Base-by-base conservation (phyloP, 441 rosid species). In the Aleurites moluccanus region DNA sequence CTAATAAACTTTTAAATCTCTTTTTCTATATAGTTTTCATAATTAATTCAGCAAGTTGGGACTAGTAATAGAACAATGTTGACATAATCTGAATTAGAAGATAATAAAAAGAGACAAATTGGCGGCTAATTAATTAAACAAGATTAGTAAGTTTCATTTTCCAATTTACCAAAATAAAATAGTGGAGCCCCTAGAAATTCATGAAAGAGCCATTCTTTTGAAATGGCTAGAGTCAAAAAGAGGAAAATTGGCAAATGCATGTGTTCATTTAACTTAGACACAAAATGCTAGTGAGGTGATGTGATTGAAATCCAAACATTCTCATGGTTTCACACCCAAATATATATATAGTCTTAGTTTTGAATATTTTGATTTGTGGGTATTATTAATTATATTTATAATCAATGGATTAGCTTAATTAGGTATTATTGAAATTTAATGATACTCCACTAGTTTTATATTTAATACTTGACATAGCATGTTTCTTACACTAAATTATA, bases 241-340 rank as follows among this genome's bases (percentile, higher is more conserved):
- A 10, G 14, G 47, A 44, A 44, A 44, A 10, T n/a, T n/a, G 6
- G 0, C 13, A 1, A 2, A 44, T 44, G 47, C 47, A 44, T 44
- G 38, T 0, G 70, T 76, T 69, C 82, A 81, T 75, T 69, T 73
- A 60, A 82, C 67, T 6, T 70, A 11, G 80, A 73, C 82, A 64
- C 45, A 49, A 11, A 13, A 28, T 1, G 9, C 3, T n/a, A n/a
- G n/a, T n/a, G n/a, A n/a, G n/a, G n/a, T n/a, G n/a, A n/a, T n/a
- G n/a, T n/a, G n/a, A n/a, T n/a, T n/a, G n/a, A n/a, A n/a, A n/a
- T n/a, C n/a, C n/a, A n/a, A n/a, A n/a, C n/a, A n/a, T n/a, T n/a
- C n/a, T n/a, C n/a, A n/a, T n/a, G n/a, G n/a, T n/a, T n/a, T n/a
- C n/a, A n/a, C n/a, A n/a, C n/a, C n/a, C n/a, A n/a, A n/a, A n/a